phyloP scores from a whole-genome alignment of 495 filamentous ascomycete species.

The Paragyromitra xinjiangensis region DNA sequence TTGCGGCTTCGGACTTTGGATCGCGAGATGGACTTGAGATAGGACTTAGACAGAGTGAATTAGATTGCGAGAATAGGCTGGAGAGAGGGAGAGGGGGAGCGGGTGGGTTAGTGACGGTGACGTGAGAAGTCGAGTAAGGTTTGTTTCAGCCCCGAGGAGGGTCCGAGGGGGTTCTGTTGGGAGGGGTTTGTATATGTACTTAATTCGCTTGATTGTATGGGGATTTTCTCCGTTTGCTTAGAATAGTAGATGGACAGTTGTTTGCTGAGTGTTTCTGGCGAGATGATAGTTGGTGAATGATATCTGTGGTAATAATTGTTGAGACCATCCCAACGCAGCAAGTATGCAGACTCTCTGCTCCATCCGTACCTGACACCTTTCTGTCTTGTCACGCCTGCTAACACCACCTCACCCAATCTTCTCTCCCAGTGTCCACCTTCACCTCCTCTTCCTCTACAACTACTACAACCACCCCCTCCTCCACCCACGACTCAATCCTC shows the following conservation, averaged over 20 bases:
- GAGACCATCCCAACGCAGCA: not conserved
- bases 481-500: constrained; percentile 1
- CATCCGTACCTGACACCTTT: not conserved
- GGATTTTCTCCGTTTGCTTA: not conserved
- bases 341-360: not conserved
- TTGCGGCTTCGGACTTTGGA: too few species aligned
- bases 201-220: not conserved
- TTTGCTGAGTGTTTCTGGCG: not conserved
- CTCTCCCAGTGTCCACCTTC: not conserved
- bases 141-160: not conserved
- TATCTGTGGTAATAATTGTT: not conserved
- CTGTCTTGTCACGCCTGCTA: not conserved
- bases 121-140: constrained; percentile 1
- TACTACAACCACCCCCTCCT: not conserved
- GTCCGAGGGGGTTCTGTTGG: constrained; percentile 2
- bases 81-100: not conserved
- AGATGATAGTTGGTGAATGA: not conserved
- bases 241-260: not conserved
- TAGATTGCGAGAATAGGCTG: too few species aligned
- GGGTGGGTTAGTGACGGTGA: not conserved
- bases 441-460: not conserved
- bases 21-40: too few species aligned
- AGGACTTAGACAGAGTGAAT: too few species aligned
- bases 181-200: not conserved
- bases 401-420: not conserved